phyloP scores from a whole-genome alignment of 2,329 filamentous ascomycete genomes.

The Cryphonectria nitschkei region DNA sequence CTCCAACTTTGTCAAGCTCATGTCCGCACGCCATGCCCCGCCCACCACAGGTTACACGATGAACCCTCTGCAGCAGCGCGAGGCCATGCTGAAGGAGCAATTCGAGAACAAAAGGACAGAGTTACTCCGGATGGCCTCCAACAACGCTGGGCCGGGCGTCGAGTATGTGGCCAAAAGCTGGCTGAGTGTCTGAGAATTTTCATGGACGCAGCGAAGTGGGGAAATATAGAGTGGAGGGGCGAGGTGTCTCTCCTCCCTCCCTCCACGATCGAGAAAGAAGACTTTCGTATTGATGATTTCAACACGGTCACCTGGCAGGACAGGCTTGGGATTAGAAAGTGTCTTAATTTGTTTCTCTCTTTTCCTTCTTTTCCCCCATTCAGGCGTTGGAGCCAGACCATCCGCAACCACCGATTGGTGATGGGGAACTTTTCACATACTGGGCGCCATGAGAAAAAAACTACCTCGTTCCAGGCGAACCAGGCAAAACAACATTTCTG shows the following conservation, averaged over 20 bases:
- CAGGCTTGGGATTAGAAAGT: background rate
- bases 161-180: slow-evolving; percentile 45
- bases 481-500: background rate
- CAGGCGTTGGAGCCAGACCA: background rate
- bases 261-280: background rate
- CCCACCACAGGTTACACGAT: slow-evolving; percentile 43
- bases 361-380: background rate
- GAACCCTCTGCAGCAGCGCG: slow-evolving; percentile 52
- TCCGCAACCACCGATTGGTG: background rate
- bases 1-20: slow-evolving; percentile 50
- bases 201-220: background rate
- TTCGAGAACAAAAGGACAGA: slow-evolving; percentile 49
- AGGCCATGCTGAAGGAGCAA: slow-evolving; percentile 51
- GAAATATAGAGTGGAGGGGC: background rate
- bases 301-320: background rate
- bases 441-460: slow-evolving; percentile 5
- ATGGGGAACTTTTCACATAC: background rate
- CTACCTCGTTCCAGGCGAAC: slow-evolving; percentile 24
- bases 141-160: slow-evolving; percentile 41
- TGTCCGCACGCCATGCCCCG: slow-evolving; percentile 44
- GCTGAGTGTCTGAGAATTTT: slow-evolving; percentile 37
- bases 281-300: background rate
- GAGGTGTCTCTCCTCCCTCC: background rate
- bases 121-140: slow-evolving; percentile 46
- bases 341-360: background rate